These are phyloP conservation scores for Tylopilus sp. DNA, from an alignment of 768 basidiomycete genomes.

Conservation along the genomic window DNA sequence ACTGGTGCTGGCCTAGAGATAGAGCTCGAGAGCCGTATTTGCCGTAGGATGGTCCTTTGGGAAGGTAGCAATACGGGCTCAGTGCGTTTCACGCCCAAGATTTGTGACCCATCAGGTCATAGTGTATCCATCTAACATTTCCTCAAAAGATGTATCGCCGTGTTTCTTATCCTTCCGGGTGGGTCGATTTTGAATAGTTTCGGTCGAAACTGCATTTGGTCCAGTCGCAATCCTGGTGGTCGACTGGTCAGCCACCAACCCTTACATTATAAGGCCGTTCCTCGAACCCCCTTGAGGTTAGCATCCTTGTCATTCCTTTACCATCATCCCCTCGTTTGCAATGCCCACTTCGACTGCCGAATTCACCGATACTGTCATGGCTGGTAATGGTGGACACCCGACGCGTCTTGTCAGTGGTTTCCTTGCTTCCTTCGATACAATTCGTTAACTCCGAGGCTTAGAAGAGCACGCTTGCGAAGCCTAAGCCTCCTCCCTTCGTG, in stretches of 20 bases:
- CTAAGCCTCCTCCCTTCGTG: slow-evolving; percentile 9
- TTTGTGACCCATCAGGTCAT: no score
- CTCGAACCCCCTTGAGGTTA: neutral
- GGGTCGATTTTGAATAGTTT: neutral
- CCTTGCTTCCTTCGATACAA: neutral
- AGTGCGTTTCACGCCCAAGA: no score
- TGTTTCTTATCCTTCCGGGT: neutral
- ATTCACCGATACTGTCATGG: neutral
- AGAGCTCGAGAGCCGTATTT: no score
- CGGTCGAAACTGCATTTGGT: neutral
- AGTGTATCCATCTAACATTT: no score
- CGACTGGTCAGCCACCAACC: slow-evolving; percentile 1
- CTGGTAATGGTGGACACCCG: neutral
- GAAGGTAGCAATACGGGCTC: no score
- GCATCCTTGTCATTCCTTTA: neutral
- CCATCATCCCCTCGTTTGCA: neutral
- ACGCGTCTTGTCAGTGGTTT: slow-evolving; percentile 1
- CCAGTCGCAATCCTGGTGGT: neutral
- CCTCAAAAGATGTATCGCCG: neutral
- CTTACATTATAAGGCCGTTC: neutral
- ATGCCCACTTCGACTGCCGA: neutral
- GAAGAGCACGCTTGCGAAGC: neutral
- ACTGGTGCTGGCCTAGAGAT: no score
- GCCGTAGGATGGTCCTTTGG: no score
- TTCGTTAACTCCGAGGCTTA: neutral